Evolutionary conservation across 768 basidiomycete species (phyloP).

Genomic region (Trametes cinnabarina): DNA sequence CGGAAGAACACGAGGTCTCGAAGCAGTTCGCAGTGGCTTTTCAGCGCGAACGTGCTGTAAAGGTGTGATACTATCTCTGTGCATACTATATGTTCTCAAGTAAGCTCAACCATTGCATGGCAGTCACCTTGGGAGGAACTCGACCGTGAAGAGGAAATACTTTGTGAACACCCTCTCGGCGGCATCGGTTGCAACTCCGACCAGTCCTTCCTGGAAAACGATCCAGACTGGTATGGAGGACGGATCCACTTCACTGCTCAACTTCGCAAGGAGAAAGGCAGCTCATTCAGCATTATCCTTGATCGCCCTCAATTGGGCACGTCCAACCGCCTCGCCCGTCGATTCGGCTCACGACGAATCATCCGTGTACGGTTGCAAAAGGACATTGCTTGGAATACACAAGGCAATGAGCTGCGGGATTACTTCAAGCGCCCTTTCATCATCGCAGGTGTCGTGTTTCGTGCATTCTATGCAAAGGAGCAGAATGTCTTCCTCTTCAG

Average conservation of each 20-base stretch:
- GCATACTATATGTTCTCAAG: neutral
- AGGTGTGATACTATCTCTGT: constrained; percentile 11
- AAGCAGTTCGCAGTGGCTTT: constrained; percentile 9
- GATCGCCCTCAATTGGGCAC: constrained; percentile 50
- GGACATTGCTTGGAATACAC: constrained; percentile 30
- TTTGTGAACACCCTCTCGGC: constrained; percentile 33
- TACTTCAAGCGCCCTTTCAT: constrained; percentile 53
- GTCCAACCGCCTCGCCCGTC: constrained; percentile 55
- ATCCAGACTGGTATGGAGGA: constrained; percentile 57
- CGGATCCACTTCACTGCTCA: constrained; percentile 53
- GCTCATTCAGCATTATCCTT: constrained; percentile 40
- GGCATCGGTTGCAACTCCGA: constrained; percentile 42
- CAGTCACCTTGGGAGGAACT: constrained; percentile 66
- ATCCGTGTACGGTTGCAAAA: constrained; percentile 48
- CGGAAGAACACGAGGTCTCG: neutral
- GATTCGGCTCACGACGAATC: constrained; percentile 62
- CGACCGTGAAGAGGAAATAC: constrained; percentile 49
- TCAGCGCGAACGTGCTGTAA: constrained; percentile 18
- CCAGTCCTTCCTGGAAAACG: constrained; percentile 18
- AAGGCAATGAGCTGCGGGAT: constrained; percentile 31
- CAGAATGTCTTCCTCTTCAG: constrained; percentile 51
- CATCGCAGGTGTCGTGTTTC: constrained; percentile 52
- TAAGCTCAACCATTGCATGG: neutral
- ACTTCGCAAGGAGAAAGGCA: constrained; percentile 21
- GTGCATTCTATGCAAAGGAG: constrained; percentile 63